Base-by-base conservation (phyloP, 2,329 filamentous ascomycete genomes). In the Fusarium clavum region DNA sequence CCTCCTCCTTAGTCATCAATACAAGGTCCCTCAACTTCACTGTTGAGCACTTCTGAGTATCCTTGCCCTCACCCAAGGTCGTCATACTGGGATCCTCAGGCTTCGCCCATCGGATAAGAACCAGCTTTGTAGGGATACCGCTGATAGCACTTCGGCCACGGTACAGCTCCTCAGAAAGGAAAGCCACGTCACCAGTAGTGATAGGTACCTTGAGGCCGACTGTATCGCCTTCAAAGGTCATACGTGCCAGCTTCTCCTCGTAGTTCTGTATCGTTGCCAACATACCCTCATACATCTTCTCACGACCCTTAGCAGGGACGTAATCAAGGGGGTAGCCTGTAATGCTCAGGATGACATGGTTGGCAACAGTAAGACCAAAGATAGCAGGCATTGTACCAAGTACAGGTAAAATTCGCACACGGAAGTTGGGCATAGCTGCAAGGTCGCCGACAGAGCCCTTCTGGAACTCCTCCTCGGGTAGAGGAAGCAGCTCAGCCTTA, bases 331-430 rank as follows among this genome's bases (percentile, higher is more conserved):
- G 96, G 75, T 99, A 99, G 10, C 90, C 92, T 8, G 87, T 84
- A 48, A 98, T 88, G 61, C 90, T 88, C 59, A 97, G 86, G 70
- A 99, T 95, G 64, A 98, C 90, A 77, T 98, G 94, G 80, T 98
- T 99, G 6, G 96, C 96, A 11, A 93, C 89, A 0, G 92, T 92
- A 59, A 98, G 92, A 11, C 96, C 96, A 79, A 99, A 99, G 1
- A 98, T 91, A 4, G 96, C 95, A 0, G 96, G 96, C 94, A 99
- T 98, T 0, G 96, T 99, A 1, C 96, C 96, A 5, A 99, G 83
- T 0, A 99, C 96, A 0, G 96, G 96, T 11, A 99, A 81, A 61
- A 99, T 99, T n/a, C 96, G 88, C 12, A 97, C 93, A 25, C 96
- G 88, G 79, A 99, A 99, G 77, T 97, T 94, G 2, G 94, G 92